phyloP scores from a whole-genome alignment of 805 yeast species.

The Myxozyma geophila region DNA sequence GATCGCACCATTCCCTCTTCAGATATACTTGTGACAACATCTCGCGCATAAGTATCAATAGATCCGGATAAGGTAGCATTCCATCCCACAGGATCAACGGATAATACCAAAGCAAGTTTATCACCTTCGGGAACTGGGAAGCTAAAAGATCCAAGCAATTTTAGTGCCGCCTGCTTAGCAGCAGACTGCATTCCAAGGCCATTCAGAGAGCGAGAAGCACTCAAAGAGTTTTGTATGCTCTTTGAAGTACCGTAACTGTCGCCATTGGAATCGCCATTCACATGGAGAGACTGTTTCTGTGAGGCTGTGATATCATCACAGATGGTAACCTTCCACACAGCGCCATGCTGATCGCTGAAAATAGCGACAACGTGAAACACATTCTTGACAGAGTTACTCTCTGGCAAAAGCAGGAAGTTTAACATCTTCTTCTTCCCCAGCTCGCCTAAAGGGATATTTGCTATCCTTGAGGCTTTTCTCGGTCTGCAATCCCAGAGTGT shows the following conservation, averaged over 20 bases:
- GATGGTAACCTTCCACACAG: conserved; percentile 36
- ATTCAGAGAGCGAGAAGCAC: not conserved
- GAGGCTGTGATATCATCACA: not conserved
- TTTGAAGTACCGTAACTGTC: not conserved
- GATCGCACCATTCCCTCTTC: conserved; percentile 54
- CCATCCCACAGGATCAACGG: conserved; percentile 72
- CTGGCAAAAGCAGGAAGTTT: conserved; percentile 48
- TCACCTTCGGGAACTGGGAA: conserved; percentile 43
- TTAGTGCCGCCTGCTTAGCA: conserved; percentile 7
- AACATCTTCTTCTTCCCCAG: conserved; percentile 20
- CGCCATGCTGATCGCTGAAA: conserved; percentile 35
- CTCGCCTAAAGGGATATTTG: conserved; percentile 8
- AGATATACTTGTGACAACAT: conserved; percentile 65
- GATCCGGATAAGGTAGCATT: conserved; percentile 46
- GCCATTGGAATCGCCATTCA: conserved; percentile 1
- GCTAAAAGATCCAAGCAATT: conserved; percentile 29
- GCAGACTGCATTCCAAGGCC: not conserved
- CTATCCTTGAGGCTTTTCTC: conserved; percentile 20
- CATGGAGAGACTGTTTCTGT: not conserved
- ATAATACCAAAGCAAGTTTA: conserved; percentile 43
- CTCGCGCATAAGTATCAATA: conserved; percentile 47
- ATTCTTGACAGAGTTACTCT: conserved; percentile 25
- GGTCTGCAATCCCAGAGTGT: conserved; percentile 63
- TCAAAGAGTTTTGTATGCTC: not conserved
- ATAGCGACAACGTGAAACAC: conserved; percentile 35